Evolutionary conservation across 441 rosid genomes (phyloP).

Genomic region (Brassica hybrid): DNA sequence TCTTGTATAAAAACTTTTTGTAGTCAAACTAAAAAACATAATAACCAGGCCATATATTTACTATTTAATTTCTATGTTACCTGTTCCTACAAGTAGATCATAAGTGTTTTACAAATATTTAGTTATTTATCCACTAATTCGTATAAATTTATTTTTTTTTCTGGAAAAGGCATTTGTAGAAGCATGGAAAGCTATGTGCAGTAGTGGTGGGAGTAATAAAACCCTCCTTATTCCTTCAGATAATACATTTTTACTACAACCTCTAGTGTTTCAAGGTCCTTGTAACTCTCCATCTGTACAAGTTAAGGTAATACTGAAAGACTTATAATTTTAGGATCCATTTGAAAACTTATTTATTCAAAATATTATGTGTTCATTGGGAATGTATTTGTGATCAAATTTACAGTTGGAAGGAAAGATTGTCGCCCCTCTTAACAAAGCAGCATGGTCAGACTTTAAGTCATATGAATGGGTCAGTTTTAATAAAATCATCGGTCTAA

Average conservation of each 20-base stretch:
- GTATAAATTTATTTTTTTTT: neutral
- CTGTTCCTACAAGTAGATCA: neutral
- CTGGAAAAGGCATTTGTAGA: slow-evolving; percentile 41
- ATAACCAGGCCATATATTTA: neutral
- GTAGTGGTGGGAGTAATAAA: slow-evolving; percentile 5
- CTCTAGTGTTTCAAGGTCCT: slow-evolving; percentile 29
- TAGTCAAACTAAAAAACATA: no score
- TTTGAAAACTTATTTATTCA: neutral
- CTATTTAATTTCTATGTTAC: neutral
- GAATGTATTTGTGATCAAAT: neutral
- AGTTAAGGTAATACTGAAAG: slow-evolving; percentile 19
- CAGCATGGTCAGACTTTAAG: slow-evolving; percentile 22
- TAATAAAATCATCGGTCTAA: neutral
- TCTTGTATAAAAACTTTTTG: no score
- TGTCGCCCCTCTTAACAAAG: slow-evolving; percentile 31
- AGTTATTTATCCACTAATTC: neutral
- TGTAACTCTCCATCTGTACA: slow-evolving; percentile 19
- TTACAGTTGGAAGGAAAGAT: slow-evolving; percentile 40
- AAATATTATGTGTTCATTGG: no score
- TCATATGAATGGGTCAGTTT: no score
- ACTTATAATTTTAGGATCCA: neutral
- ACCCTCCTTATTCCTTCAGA: slow-evolving; percentile 4
- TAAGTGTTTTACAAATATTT: neutral
- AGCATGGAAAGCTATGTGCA: slow-evolving; percentile 49
- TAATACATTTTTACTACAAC: slow-evolving; percentile 36